A percentile compares a stretch with the other conserved stretches of the same genome.
Evolutionary conservation across 148 eudicot genomes (phyloP).

Genomic region (Fagopyrum homotropicum): DNA sequence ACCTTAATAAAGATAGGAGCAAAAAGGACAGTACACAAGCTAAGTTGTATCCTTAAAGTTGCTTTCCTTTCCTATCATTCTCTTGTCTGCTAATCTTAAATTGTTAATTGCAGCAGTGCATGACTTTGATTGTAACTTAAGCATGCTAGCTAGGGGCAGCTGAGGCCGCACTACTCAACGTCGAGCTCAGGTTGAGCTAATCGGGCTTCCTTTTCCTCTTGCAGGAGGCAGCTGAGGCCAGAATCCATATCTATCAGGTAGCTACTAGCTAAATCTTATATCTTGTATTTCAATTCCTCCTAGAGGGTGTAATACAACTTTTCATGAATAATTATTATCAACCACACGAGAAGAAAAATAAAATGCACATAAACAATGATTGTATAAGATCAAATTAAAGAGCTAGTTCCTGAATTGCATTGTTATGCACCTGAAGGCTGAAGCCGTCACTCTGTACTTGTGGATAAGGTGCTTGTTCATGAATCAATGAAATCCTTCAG

Average conservation of each 20-base stretch:
- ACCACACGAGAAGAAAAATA: not conserved
- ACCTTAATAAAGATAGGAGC: not conserved
- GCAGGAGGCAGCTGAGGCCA: constrained; percentile 1
- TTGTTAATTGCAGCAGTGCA: no score
- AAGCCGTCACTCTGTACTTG: not conserved
- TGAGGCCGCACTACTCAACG: no score
- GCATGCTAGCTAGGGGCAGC: not conserved
- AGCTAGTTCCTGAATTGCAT: not conserved
- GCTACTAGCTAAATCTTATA: not conserved
- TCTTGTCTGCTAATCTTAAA: not conserved
- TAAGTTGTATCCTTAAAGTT: not conserved
- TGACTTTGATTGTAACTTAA: not conserved
- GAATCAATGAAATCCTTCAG: constrained; percentile 38
- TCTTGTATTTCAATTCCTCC: not conserved
- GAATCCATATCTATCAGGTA: not conserved
- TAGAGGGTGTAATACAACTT: not conserved
- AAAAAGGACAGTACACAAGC: no score
- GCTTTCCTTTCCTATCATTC: not conserved
- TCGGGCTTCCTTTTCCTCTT: not conserved
- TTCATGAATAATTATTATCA: not conserved
- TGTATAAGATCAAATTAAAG: not conserved
- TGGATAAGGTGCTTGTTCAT: not conserved
- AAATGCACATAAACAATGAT: not conserved
- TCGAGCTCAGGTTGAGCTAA: not conserved
- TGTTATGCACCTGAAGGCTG: not conserved